phyloP scores from a whole-genome alignment of 352 stramenopile species.

The Elongisporangium undulatum region DNA sequence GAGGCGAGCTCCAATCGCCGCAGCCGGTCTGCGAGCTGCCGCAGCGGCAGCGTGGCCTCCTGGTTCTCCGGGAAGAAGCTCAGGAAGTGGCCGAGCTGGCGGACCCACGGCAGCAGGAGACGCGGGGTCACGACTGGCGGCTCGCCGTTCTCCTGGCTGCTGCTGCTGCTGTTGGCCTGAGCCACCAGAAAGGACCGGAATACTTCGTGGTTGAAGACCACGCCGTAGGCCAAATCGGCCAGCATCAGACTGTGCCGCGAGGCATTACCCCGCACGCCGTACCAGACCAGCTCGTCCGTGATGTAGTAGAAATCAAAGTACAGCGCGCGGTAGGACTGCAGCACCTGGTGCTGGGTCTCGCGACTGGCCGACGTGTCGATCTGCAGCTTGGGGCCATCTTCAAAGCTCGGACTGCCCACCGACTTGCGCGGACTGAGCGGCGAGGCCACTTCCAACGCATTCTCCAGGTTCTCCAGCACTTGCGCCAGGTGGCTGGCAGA shows the following conservation, averaged over 20 bases:
- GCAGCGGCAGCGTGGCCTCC: conserved; percentile 69
- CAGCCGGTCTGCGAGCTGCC: conserved; percentile 77
- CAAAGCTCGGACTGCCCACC: conserved; percentile 25
- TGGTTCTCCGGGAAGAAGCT: conserved; percentile 87
- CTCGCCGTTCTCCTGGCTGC: background rate
- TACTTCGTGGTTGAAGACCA: conserved; percentile 85
- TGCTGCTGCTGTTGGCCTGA: background rate
- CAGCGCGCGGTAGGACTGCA: conserved; percentile 76
- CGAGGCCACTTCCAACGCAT: conserved; percentile 56
- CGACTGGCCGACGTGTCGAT: conserved; percentile 16
- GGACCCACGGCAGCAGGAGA: conserved; percentile 79
- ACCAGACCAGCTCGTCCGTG: conserved; percentile 86
- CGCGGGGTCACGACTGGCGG: conserved; percentile 37
- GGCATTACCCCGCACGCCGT: conserved; percentile 78
- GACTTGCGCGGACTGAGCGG: conserved; percentile 62
- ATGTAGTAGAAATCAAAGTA: conserved; percentile 92
- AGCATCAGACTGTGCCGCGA: conserved; percentile 80
- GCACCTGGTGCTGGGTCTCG: conserved; percentile 51
- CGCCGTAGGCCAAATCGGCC: conserved; percentile 74
- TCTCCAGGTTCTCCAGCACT: conserved; percentile 60
- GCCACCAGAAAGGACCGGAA: conserved; percentile 63
- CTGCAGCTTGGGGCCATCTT: conserved; percentile 14
- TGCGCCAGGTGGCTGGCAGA: conserved; percentile 28
- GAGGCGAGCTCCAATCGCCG: conserved; percentile 54
- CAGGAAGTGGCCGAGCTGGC: conserved; percentile 83